Evolutionary conservation across 345 rosid genomes (phyloP), one percentile per base, ranked within the genome.

Genomic region (Firmiana major): DNA sequence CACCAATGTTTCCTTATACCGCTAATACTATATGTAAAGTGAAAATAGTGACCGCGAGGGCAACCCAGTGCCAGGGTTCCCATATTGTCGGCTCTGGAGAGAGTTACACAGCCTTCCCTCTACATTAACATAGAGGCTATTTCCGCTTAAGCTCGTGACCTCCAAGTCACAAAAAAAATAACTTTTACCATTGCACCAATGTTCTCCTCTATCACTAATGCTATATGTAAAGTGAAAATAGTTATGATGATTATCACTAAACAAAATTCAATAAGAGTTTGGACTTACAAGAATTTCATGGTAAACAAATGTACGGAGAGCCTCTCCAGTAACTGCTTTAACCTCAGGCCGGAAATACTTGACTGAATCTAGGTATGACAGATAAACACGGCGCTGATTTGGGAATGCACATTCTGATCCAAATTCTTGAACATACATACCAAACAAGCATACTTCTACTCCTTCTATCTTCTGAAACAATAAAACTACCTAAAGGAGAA

Each of bases 401-500:
- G 99, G 99, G 83, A 79, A 87, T 59, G 87, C 85, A 75, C 90
- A 85, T 85, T 97, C 99, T n/a, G 98, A 86, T 79, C 99, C 99
- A 80, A 92, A 97, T 86, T 97, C 99, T 85, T 97, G 99, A 79
- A 97, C 99, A 76, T 97, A 97, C 97, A 97, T 92, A 75, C 99
- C 98, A 83, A 94, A 97, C 48, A 97, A 81, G 87, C 99, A 94
- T 22, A 97, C 99, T 86, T 97, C 99, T 73, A 94, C 99, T 54
- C 99, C 99, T 87, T 97, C 98, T 78, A 97, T 97, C 93, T 90
- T 97, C 88, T 97, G 99, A 87, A 97, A 94, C 83, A 97, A 81
- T 78, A 97, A 78, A 88, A 97, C 75, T 38, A 93, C 99, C 98
- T 96, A 88, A 80, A 80, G 90, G 78, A 81, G 76, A 79, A 62